Base-by-base conservation (phyloP, 495 filamentous ascomycete species). In the Aspergillus avenaceus region DNA sequence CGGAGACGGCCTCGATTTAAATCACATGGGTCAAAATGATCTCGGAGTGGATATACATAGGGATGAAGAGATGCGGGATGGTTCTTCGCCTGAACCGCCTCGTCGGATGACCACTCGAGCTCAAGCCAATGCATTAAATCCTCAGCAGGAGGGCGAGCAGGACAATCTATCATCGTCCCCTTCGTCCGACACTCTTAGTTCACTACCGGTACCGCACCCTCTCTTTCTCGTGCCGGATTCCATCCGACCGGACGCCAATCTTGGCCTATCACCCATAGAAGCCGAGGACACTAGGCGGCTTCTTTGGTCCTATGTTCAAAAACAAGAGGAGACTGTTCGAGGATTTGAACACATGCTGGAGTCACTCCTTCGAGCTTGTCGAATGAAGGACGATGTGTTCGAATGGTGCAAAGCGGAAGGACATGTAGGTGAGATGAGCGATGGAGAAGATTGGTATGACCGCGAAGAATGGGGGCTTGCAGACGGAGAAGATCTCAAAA, bases 391-490 rank as follows among this genome's bases (percentile, higher is more conserved):
- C 48, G 77, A 84, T 37, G 90, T 97, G 9, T 78, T 86, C 62
- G 83, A 87, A 50, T 95, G 89, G 87, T 81, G 79, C 45, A 92
- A 95, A 65, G 90, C 93, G 0, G 95, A 98, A 66, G 88, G 83
- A 5, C 93, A 97, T 60, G 78, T 87, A 21, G 90, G 89, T 2
- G 81, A 85, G 45, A 72, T 96, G 82, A 91, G 86, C 27, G 91
- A 97, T 59, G 90, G 90, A 3, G 91, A 97, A 71, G 91, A 97
- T 62, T 97, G 91, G 90, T 95, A 95, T 64, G 91, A 97, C 60
- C 82, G 81, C 48, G 88, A 93, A 61, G 85, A 87, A 73, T 96
- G 89, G 91, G 84, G 84, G 3, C 64, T 97, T 34, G 84, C 84
- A 2, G 69, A 73, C 29, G 71, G 68, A 3, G 88, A 89, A 55